phyloP scores from a whole-genome alignment of 352 stramenopile genomes.

The Phytophthora pluvialis region DNA sequence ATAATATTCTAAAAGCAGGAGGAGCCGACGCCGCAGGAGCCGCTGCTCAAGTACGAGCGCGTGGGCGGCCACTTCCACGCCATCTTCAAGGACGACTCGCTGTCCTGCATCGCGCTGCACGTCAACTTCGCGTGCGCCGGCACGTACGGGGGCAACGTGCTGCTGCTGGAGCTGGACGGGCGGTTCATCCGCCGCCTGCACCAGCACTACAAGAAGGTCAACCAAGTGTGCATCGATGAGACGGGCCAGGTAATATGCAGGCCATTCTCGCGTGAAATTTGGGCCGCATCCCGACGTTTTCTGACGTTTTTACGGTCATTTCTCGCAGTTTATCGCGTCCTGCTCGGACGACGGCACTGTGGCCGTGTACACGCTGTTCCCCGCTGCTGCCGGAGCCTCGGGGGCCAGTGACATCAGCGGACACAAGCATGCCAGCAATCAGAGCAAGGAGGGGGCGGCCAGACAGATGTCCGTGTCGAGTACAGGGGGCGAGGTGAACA shows the following conservation, averaged over 20 bases:
- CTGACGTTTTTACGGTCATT: conserved; percentile 4
- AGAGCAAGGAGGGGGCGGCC: conserved; percentile 7
- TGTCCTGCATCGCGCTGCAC: conserved; percentile 82
- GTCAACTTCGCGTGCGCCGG: conserved; percentile 81
- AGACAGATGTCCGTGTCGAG: conserved; percentile 60
- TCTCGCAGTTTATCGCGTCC: conserved; percentile 77
- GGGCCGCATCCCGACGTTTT: background rate
- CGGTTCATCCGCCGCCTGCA: conserved; percentile 81
- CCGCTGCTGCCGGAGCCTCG: conserved; percentile 22
- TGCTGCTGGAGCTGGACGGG: conserved; percentile 81
- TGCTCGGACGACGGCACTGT: conserved; percentile 88
- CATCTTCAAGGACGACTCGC: conserved; percentile 88
- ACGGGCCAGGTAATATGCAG: too few species aligned
- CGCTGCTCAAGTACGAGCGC: conserved; percentile 88
- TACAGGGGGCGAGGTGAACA: conserved; percentile 85
- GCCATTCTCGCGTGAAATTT: too few species aligned
- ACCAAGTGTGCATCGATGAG: conserved; percentile 87
- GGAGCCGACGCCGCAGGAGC: conserved; percentile 43
- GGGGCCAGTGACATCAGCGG: conserved; percentile 24
- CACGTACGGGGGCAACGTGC: conserved; percentile 82
- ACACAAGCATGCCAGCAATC: conserved; percentile 30
- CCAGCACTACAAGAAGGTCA: conserved; percentile 90
- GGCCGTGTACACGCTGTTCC: conserved; percentile 78
- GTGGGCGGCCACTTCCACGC: conserved; percentile 86
- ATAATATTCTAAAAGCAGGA: conserved; percentile 13